These are phyloP conservation scores for Kwoniella europaea DNA, from an alignment of 768 basidiomycete genomes.

Conservation along the genomic window DNA sequence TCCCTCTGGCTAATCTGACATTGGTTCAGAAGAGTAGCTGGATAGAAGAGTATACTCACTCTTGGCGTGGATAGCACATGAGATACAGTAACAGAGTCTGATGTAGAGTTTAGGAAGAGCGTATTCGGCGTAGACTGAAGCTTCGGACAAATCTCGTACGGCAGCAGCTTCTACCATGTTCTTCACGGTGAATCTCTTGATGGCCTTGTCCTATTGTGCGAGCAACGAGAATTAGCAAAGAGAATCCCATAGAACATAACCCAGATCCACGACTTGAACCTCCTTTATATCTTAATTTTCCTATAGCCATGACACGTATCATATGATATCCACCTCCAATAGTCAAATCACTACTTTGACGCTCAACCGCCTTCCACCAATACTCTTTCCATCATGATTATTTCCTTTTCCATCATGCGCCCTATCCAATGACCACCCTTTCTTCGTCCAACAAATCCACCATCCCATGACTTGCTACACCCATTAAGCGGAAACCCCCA, in stretches of 20 bases:
- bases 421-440: not conserved
- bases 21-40: no score
- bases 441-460: not conserved
- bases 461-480: not conserved
- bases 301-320: no score
- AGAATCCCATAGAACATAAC: no score
- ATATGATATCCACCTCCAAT: not conserved
- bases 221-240: not conserved
- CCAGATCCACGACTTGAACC: no score
- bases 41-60: no score
- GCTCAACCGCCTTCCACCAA: not conserved
- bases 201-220: conserved; percentile 84
- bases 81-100: conserved; percentile 98
- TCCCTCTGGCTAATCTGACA: no score
- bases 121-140: conserved; percentile 94
- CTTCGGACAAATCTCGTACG: conserved; percentile 95
- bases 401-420: not conserved
- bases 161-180: conserved; percentile 99
- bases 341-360: not conserved
- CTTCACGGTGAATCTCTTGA: conserved; percentile 98
- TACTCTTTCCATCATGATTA: not conserved
- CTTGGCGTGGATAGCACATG: conserved; percentile 99
- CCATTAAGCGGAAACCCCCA: not conserved
- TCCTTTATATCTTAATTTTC: no score
- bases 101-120: conserved; percentile 95